Base-by-base conservation (phyloP, 2,329 filamentous ascomycete genomes). In the Alternaria dauci region DNA sequence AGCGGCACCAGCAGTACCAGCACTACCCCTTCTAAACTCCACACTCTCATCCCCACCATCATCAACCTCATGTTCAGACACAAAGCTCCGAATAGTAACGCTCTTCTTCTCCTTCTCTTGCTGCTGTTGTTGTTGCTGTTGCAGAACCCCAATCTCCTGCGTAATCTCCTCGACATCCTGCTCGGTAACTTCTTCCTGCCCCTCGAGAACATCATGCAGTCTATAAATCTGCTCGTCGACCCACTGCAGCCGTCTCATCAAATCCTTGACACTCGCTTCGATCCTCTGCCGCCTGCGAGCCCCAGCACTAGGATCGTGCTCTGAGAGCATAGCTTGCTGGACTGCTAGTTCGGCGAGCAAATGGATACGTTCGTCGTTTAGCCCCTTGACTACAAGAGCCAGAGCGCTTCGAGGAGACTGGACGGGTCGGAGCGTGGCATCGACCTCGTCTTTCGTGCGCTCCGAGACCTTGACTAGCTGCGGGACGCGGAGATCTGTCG, bases 161-260 rank as follows among this genome's bases (percentile, higher is more conserved):
- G 81, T 75, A 8, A 81, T 76, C 23, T 82, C 79, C 52, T 82
- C 81, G 16, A 81, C 71, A 44, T 79, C 75, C 28, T 79, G 69
- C 55, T 79, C 78, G 0, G 68, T 77, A 48, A 78, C 67, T 1
- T 88, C 88, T 3, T 84, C 84, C 75, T 94, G 91, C 6, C 90
- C 91, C 77, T 94, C 92, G 0, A 95, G 83, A 1, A 95, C 92
- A 75, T 96, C 93, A 69, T 94, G 92, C 14, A 96, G 82, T 42
- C 87, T 86, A 79, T 96, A 96, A 42, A 96, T 89, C 76, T 94
- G 91, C 62, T 91, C 89, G 26, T 88, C 88, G 78, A 94, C 93
- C 71, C 86, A 84, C 71, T 93, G 90, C 25, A 93, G 86, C 53
- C 86, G 84, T 62, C 84, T 84, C 42, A 90, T 81, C 20, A 93